Base-by-base conservation (phyloP, 176 grass and related monocot genomes). In the Oryza glumipatula region DNA sequence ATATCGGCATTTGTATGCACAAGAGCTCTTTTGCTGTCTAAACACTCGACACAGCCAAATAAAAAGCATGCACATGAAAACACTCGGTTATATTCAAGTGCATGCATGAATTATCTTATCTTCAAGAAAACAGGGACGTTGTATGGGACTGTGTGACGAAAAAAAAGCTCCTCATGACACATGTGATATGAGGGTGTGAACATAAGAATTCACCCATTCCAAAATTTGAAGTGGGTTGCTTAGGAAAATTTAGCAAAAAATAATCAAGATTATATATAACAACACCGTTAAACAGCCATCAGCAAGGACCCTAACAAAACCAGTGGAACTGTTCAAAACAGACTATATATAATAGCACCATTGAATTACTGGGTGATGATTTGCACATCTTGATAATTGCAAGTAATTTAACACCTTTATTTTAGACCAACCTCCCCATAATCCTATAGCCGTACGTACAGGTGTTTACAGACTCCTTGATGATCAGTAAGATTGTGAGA, bases 101-200 rank as follows among this genome's bases (percentile, higher is more conserved):
- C 66, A 65, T 64, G 52, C 3, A 58, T 23, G 66, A 54, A 65
- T 76, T 77, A 30, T 60, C 3, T 15, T 52, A 84, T 6, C 48
- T 26, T 68, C 41, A 61, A 69, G 13, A 6, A 75, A 79, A 15
- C 24, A 80, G 41, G 44, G 47, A 61, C 8, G 46, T 15, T 12
- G 74, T 78, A 73, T 78, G 36, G 44, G 65, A 70, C 19, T 6
- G 56, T 23, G 39, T 56, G 24, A 46, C 26, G 17, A 78, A 0
- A 61, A 5, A 68, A 74, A 78, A 11, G 58, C 58, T 23, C 7
- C 39, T 79, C 35, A 58, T 3, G 38, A 30, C 39, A 82, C 84
- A 87, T 90, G 88, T 83, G 84, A 90, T 90, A 87, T 87, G 65
- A 76, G 19, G 76, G 11, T 85, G 48, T 70, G 49, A 1, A 28